Evolutionary conservation across 305 asterid species (phyloP), one percentile per base, ranked within the genome.

Genomic region (Ilex paraguariensis): DNA sequence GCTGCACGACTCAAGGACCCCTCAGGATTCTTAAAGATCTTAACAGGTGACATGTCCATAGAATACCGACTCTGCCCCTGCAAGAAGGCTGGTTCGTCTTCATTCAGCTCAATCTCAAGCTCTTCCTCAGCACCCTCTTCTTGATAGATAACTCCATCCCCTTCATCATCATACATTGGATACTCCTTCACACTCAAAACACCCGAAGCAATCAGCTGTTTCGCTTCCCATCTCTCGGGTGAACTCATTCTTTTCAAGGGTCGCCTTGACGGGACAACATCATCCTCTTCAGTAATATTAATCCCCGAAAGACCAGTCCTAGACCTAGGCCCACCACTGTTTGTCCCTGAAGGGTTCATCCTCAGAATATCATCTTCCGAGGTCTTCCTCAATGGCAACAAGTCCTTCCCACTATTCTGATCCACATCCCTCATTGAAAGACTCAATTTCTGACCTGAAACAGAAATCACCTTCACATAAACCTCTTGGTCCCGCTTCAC

Each of bases 1-100:
- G 97, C 97, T n/a, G 97, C 98, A 62, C 96, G 95, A 70, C 96
- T 85, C 80, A 92, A 69, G 31, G 95, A 92, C 31, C 97, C 98
- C 78, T 92, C 96, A 0, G 96, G 96, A 66, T 89, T 92, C 77
- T 89, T 92, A 67, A 92, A 92, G 60, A 84, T 87, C 85, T 82
- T 91, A 31, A 91, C 96, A 13, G 96, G 98, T 10, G 97, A 91
- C 87, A 91, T 78, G 72, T 87, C 97, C 8, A 86, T 70, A 5
- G 95, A 85, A 64, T 82, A 82, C 61, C 87, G 82, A 73, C 84
- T 87, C 78, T 87, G 98, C 28, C 98, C 98, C 56, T 81, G 93
- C 79, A 92, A 67, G 67, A 92, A 92, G 12, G 82, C 88, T n/a
- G 98, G 97, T 67, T 90, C 97, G 6, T 92, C 97, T 68, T 92